phyloP scores from a whole-genome alignment of 1,139 yeast genomes.

The Nakaseomyces uthaithaninus region DNA sequence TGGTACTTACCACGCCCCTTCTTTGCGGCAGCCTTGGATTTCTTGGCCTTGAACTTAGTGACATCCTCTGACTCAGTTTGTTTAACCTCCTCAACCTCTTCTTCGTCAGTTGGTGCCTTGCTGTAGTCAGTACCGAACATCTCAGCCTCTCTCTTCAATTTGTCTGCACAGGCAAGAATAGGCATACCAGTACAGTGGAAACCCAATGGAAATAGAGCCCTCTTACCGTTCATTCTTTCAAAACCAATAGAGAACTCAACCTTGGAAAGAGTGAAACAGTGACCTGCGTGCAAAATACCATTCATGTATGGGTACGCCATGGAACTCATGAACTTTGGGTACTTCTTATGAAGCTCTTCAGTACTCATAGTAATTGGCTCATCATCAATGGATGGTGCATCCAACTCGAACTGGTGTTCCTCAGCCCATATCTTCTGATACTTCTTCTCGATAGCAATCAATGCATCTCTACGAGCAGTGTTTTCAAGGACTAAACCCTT shows the following conservation, averaged over 20 bases:
- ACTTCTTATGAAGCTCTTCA: constrained; percentile 65
- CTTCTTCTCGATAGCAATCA: constrained; percentile 81
- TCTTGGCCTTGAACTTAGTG: constrained; percentile 85
- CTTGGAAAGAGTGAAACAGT: constrained; percentile 89
- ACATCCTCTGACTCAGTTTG: constrained; percentile 55
- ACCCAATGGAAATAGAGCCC: constrained; percentile 91
- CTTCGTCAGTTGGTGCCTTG: constrained; percentile 51
- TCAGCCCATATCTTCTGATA: constrained; percentile 84
- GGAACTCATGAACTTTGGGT: constrained; percentile 84
- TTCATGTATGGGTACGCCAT: constrained; percentile 99
- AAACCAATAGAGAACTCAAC: constrained; percentile 91
- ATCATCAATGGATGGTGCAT: constrained; percentile 75
- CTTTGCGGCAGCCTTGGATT: constrained; percentile 87
- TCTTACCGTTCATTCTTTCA: constrained; percentile 89
- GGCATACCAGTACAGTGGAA: constrained; percentile 99
- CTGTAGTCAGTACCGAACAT: constrained; percentile 77
- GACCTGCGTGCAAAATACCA: constrained; percentile 98
- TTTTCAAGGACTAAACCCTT: constrained; percentile 35
- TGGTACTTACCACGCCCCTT: constrained; percentile 92
- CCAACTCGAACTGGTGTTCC: constrained; percentile 73
- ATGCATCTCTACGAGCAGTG: constrained; percentile 89
- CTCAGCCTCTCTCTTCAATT: constrained; percentile 86
- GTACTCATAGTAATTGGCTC: constrained; percentile 45
- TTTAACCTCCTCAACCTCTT: constrained; percentile 38
- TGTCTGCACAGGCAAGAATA: constrained; percentile 93